Evolutionary conservation across 805 yeast genomes (phyloP), one percentile per base, ranked within the genome.

Genomic region (Kurtzmaniella cleridarum): DNA sequence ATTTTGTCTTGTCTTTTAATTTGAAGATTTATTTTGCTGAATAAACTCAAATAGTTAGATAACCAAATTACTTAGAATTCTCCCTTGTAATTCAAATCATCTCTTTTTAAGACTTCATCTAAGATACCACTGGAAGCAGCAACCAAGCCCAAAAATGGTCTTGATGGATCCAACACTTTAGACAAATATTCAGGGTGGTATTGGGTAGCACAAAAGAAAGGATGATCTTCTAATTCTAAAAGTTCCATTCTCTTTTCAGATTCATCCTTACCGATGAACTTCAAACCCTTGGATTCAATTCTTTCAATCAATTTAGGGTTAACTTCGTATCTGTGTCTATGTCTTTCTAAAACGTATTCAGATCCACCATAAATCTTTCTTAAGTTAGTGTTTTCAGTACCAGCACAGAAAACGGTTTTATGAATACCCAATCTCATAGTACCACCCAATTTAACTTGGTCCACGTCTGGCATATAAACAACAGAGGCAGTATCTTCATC

Each of bases 141-240:
- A 43, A 93, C 85, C 50, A 93, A 76, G 39, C 99, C 99, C 59
- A 93, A 75, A 70, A 93, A 87, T 40, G 99, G 99, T 62, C 85
- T 78, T 20, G 97, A 90, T 39, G 99, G 98, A 53, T 89, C 95
- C 59, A 93, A 76, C 20, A 95, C 98, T 66, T 95, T 89, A 36
- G 98, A 89, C 49, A 90, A 75, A 64, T 93, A 93, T 70, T 93
- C 99, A 27, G 99, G 99, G 62, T 93, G 99, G 69, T 90, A 93
- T 73, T 93, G 99, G 27, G 97, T 85, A 47, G 91, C 99, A 52
- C 88, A 95, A 55, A 66, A 90, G 69, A 82, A 93, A 55, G 93
- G 93, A 64, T 90, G 97, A 58, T 77, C 79, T 45, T 81, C 77
- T 52, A 89, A 71, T 66, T 93, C 98, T 39, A 87, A 72, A 38